A percentile compares a stretch with the other conserved stretches of the same genome.
Conservation (phyloP, 202 grass and related monocot species). For the Hordeum pubiflorum region DNA sequence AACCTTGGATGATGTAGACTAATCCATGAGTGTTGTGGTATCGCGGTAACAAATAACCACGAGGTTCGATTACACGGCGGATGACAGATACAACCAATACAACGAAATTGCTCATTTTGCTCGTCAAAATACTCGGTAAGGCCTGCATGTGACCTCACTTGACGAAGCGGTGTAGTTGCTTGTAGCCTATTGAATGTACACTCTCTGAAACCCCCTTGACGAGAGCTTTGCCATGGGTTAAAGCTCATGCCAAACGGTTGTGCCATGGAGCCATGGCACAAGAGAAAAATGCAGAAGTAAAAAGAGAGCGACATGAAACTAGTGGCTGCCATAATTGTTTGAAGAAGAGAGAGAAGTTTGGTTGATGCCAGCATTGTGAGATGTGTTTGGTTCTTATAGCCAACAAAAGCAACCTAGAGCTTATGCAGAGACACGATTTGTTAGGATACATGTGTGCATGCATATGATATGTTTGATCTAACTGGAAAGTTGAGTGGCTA, state of each 20-base stretch:
- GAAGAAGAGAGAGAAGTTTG: not conserved
- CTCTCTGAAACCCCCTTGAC: not conserved
- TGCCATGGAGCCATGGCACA: conserved; percentile 7
- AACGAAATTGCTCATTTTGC: conserved; percentile 22
- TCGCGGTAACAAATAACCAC: conserved; percentile 24
- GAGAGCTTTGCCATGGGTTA: conserved; percentile 16
- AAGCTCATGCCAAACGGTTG: not conserved
- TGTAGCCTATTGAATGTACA: conserved; percentile 22
- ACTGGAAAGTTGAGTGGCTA: not conserved
- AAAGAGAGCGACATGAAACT: not conserved
- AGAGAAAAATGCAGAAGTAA: not conserved
- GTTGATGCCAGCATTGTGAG: not conserved
- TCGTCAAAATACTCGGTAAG: conserved; percentile 37
- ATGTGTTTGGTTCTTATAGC: not conserved
- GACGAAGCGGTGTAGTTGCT: conserved; percentile 7
- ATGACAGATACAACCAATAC: conserved; percentile 5
- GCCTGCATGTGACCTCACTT: conserved; percentile 30
- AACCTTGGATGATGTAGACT: conserved; percentile 35
- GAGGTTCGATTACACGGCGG: conserved; percentile 20
- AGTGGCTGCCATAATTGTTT: not conserved
- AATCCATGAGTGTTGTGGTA: conserved; percentile 28
- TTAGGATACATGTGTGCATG: not conserved
- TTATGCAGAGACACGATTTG: not conserved
- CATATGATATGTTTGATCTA: not conserved
- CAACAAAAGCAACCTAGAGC: not conserved